phyloP scores from a whole-genome alignment of 805 yeast species.

The Monosporozyma unispora region DNA sequence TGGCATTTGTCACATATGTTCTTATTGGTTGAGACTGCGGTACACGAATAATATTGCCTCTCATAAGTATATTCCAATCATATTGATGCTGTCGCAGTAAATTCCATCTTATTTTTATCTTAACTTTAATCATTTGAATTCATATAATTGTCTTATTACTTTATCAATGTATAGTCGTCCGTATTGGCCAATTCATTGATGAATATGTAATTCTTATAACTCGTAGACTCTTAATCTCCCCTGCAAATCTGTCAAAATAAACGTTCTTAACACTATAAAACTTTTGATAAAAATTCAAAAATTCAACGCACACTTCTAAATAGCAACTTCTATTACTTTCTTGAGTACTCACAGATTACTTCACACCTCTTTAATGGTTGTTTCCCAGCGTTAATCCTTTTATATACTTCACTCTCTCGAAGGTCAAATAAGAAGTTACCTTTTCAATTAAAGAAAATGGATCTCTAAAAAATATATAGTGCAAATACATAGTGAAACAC shows the following conservation, averaged over 20 bases:
- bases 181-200: background rate
- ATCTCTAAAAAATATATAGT: background rate
- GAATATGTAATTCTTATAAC: background rate
- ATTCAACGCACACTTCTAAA: background rate
- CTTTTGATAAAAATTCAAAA: background rate
- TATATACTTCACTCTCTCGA: background rate
- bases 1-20: background rate
- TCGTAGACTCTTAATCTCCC: background rate
- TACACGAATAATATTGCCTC: background rate
- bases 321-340: background rate
- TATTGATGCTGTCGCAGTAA: constrained; percentile 2
- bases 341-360: background rate
- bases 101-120: background rate
- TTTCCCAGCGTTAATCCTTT: background rate
- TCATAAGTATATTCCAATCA: background rate
- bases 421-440: background rate
- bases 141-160: background rate
- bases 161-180: background rate
- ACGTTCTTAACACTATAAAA: background rate
- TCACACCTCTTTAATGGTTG: background rate
- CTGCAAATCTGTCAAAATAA: background rate
- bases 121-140: background rate
- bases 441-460: background rate
- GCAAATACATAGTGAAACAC: too few species aligned
- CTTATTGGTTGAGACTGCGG: background rate